Evolutionary conservation across 345 rosid species (phyloP), one percentile per base, ranked within the genome.

Genomic region (Bruguiera sexangula): DNA sequence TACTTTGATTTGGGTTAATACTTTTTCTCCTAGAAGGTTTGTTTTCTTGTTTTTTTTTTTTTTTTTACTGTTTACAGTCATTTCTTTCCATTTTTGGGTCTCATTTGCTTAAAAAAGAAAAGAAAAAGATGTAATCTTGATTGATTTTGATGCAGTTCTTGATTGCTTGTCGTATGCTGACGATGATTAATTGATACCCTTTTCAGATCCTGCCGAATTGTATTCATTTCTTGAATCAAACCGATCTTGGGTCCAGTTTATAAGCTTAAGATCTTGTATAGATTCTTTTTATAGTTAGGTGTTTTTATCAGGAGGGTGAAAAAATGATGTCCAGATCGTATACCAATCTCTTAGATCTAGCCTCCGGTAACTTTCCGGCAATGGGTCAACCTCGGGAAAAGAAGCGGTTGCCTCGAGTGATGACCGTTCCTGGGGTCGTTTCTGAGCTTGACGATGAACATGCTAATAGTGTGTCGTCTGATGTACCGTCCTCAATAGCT

Each of bases 341-440:
- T 78, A 89, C 90, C 67, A 89, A 89, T 75, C 92, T 89, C 53
- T 82, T 85, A 71, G 95, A 89, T 89, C 89, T 89, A 76, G 95
- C 88, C n/a, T 82, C 91, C 6, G 94, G 94, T 37, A 88, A 88
- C 70, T 83, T 88, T 68, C 89, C 90, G 13, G 85, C 56, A 43
- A 81, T 87, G 86, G 83, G 76, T 39, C 82, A 51, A 54, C 65
- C 74, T 29, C 89, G 88, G 8, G 95, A 89, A 56, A 89, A 76
- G 80, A 89, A 74, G 79, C 80, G 88, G 71, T 70, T 89, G 55
- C 84, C 89, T 1, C 83, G 95, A 62, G 95, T 85, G 57, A 87
- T 84, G 92, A 87, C 95, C 0, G 92, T 89, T 57, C 92, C 92
- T 1, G 95, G 85, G 21, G 88, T 85, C 69, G 85, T 88, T 79